A percentile compares a stretch with the other conserved stretches of the same genome.
Evolutionary conservation across 768 basidiomycete species (phyloP).

Genomic region (Leucosporidium creatinivorum): DNA sequence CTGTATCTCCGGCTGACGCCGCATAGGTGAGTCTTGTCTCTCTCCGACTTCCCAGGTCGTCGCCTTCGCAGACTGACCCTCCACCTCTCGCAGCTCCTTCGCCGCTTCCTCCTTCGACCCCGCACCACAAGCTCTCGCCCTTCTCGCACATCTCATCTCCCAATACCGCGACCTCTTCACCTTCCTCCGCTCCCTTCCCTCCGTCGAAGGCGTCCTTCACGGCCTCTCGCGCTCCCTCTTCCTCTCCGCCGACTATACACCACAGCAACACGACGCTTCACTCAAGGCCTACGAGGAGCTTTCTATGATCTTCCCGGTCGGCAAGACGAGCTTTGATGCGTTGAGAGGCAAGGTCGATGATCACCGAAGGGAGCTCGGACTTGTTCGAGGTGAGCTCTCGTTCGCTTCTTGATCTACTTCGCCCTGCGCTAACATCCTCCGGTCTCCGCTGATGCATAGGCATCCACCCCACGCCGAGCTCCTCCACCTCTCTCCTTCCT

Average conservation of each 20-base stretch:
- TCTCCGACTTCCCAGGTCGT: background rate
- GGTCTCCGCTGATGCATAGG: background rate
- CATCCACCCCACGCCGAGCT: constrained; percentile 8
- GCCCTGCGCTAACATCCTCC: background rate
- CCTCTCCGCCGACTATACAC: constrained; percentile 16
- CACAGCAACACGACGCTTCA: constrained; percentile 21
- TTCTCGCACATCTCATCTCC: constrained; percentile 6
- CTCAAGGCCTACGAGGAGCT: constrained; percentile 23
- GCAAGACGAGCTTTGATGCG: background rate
- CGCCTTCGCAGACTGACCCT: too few relatives aligned
- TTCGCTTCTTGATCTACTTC: background rate
- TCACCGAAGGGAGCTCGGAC: constrained; percentile 13
- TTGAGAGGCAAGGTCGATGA: constrained; percentile 14
- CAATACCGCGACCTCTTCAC: constrained; percentile 17
- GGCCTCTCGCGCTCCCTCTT: constrained; percentile 16
- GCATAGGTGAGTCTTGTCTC: constrained; percentile 11
- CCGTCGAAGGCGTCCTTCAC: constrained; percentile 17
- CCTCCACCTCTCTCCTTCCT: background rate
- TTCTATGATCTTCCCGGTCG: background rate
- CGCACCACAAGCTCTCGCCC: constrained; percentile 5
- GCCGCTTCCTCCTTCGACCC: constrained; percentile 3
- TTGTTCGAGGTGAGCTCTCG: constrained; percentile 9
- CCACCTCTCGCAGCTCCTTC: background rate
- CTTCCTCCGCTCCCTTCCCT: constrained; percentile 21
- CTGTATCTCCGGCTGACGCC: constrained; percentile 12